Conservation (phyloP, 352 stramenopile genomes). For the Ophiocytium majus region DNA sequence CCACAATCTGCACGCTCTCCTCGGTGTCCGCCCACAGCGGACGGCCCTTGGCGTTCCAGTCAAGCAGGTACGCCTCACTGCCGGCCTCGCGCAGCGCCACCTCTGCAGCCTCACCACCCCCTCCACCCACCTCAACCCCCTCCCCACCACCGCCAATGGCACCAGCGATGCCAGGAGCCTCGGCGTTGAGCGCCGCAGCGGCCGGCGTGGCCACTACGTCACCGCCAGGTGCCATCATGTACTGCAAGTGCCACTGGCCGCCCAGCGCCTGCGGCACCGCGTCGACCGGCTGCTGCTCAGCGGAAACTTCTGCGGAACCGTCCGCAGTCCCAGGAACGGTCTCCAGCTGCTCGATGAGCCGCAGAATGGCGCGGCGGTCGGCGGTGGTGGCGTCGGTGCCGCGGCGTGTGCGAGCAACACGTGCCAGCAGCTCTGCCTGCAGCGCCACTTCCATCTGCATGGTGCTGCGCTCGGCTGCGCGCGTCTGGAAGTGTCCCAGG, state of each 20-base stretch:
- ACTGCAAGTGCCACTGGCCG: constrained; percentile 52
- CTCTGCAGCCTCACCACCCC: not conserved
- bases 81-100: constrained; percentile 33
- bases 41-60: constrained; percentile 53
- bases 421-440: constrained; percentile 44
- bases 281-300: too few species aligned
- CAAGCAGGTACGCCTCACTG: constrained; percentile 43
- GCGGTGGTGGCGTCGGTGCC: constrained; percentile 24
- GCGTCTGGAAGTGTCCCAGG: constrained; percentile 28
- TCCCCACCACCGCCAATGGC: not conserved
- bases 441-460: constrained; percentile 41
- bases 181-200: constrained; percentile 25
- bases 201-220: too few species aligned
- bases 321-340: not conserved
- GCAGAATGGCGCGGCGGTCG: constrained; percentile 45
- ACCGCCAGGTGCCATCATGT: too few species aligned
- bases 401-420: constrained; percentile 40
- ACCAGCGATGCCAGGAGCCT: constrained; percentile 1
- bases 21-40: constrained; percentile 56
- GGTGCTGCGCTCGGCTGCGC: constrained; percentile 20
- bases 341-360: constrained; percentile 44
- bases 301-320: not conserved
- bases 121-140: not conserved
- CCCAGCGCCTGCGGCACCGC: constrained; percentile 29
- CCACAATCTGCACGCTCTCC: constrained; percentile 54